Base-by-base conservation (phyloP, 2,329 filamentous ascomycete species). In the Conoideocrella luteorostrata region DNA sequence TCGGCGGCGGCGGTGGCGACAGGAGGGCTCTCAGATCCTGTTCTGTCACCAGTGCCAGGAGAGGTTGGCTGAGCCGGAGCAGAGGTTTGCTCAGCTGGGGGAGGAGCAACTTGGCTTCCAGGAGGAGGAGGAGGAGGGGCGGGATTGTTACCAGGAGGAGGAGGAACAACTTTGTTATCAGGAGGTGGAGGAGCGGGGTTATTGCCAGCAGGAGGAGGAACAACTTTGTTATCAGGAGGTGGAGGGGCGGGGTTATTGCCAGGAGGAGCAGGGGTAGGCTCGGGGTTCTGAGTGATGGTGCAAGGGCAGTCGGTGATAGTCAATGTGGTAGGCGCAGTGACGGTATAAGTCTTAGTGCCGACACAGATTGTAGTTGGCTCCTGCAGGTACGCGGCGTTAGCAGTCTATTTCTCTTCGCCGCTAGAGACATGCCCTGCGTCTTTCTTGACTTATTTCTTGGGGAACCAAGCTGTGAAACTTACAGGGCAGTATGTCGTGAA, bases 241-340 rank as follows among this genome's bases (percentile, higher is more conserved):
- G n/a, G n/a, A n/a, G n/a, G n/a, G 29, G 28, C n/a, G 7, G 37
- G 35, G 15, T 45, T 36, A 13, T 29, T 24, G 40, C 21, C 13
- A 21, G 36, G 47, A n/a, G 38, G 38, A 18, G 48, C 15, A 17
- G 22, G 12, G 11, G 32, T 7, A 7, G 35, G 15, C 17, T 64
- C 56, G 41, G 62, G 23, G 18, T 13, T 23, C 4, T 26, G 23
- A 22, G 39, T 66, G 41, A 71, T 50, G 28, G 67, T 69, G 55
- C 69, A 72, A 43, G 70, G 70, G 52, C 70, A 74, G 61, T 72
- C 68, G 42, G 65, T 70, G 50, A 74, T 59, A 50, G 70, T 72
- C 45, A 74, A 41, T 33, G 64, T 69, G 26, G 65, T 68, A 22
- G 62, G 57, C 48, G 57, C 49, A 17, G 64, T 69, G 47, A 63